Evolutionary conservation across 2,329 filamentous ascomycete species (phyloP), one percentile per base, ranked within the genome.

Genomic region (Neopestalotiopsis sp.): DNA sequence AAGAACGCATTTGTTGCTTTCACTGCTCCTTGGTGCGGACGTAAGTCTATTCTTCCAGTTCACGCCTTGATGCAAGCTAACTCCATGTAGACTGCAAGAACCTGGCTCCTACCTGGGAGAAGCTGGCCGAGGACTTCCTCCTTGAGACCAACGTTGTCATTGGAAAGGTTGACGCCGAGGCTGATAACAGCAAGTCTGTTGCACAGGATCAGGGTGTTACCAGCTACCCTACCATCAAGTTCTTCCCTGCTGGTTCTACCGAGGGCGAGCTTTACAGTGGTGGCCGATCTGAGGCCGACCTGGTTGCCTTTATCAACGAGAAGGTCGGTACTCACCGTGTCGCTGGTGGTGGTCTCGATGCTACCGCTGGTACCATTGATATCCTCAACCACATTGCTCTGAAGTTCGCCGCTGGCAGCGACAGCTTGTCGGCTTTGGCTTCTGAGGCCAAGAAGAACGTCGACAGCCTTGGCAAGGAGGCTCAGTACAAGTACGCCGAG

Each of bases 1-100:
- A 94, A 97, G 88, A 87, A 97, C 81, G 94, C 97, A 24, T 82
- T 99, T 67, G 95, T 99, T 79, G 95, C 97, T 61, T 99, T 99
- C 82, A 99, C 97, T 75, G 95, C 96, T 66, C 95, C 96, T 66
- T 98, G 95, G 96, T 99, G 96, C 83, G 95, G 95, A 81, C 95
- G 96, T 98, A 89, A 83, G 94, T 92, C 13, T 40, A 32, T n/a
- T 14, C 24, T 45, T 20, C 63, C 56, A 24, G 40, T 34, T 32
- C 34, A 20, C 24, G 34, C 34, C 14, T 61, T 20, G 45, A 66
- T 17, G 13, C 20, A 42, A 61, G 65, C 65, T 67, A 42, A 67
- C 30, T 20, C 17, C 13, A 32, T 67, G 49, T 79, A 98, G 96
- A 99, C 89, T 99, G 96, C 93, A 99, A 99, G 87, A 91, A 78